Percentiles rank a stretch among this genome's conserved stretches.
Evolutionary conservation across 345 rosid species (phyloP).

Genomic region (Mercurialis annua): DNA sequence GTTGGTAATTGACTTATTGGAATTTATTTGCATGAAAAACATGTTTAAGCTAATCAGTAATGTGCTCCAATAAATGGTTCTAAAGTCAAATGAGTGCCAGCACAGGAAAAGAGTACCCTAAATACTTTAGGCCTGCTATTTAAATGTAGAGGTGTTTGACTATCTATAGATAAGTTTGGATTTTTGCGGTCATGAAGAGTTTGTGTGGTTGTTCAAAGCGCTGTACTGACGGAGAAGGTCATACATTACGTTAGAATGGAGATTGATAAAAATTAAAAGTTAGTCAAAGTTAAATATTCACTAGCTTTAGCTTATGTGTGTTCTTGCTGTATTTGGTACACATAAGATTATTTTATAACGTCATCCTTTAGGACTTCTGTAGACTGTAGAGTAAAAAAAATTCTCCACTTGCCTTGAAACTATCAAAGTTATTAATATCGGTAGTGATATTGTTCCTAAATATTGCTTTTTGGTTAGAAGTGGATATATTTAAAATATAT

Average conservation of each 20-base stretch:
- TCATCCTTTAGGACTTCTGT: not conserved
- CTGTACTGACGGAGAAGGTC: not conserved
- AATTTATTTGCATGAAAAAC: not conserved
- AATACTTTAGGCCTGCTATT: not conserved
- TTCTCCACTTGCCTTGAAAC: not conserved
- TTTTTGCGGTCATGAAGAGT: not conserved
- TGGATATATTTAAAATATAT: conserved; percentile 11
- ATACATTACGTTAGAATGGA: not conserved
- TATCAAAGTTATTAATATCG: not conserved
- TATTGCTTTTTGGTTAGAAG: not conserved
- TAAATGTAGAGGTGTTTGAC: not conserved
- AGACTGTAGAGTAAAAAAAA: not conserved
- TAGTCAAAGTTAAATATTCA: not conserved
- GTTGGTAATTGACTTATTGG: not conserved
- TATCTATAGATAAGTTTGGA: too few species aligned
- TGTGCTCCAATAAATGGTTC: not conserved
- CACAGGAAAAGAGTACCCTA: not conserved
- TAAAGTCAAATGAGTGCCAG: not conserved
- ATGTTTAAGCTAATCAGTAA: not conserved
- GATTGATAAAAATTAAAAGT: not conserved
- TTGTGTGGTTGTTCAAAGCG: not conserved
- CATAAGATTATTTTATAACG: not conserved
- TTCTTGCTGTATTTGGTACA: not conserved
- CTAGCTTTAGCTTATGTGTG: not conserved
- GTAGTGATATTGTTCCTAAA: not conserved